Evolutionary conservation across 2,329 filamentous ascomycete genomes (phyloP), one percentile per base, ranked within the genome.

Genomic region (Amauroascus niger): DNA sequence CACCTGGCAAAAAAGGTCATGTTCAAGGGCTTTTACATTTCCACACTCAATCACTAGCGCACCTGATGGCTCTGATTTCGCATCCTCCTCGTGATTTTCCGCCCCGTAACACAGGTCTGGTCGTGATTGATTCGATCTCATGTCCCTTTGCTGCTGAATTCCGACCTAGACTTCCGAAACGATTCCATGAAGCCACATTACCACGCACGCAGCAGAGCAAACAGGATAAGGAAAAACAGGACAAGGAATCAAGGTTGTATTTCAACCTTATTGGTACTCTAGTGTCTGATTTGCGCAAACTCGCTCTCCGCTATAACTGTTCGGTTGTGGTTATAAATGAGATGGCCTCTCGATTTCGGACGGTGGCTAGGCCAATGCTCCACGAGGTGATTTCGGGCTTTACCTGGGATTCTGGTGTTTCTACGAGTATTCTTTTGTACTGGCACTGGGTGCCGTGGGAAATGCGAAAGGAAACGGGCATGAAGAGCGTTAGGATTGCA

Each of bases 71-170:
- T 9, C 72, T 95, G 28, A 73, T 94, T 41, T 78, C 83, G 49
- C 79, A 83, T 51, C 81, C 86, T n/a, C 80, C 82, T 1, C 63
- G 76, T 1, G 69, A 71, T 8, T 83, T 87, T 56, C 79, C 89
- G 47, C 80, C 85, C 1, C 55, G 67, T 22, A 74, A 76, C 28
- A 84, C 86, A 9, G 77, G 79, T 22, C 74, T 96, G 1, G 69
- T 96, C 35, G 75, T 96, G 11, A 74, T 96, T 58, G 88, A 94
- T 66, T 84, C 84, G 2, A 71, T 94, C 18, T 89, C 89, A 6
- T 81, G 82, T 6, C 75, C 93, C 24, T 76, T 96, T 55, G 86
- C 87, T 60, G 79, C 83, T 52, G 83, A 88, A 30, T 88, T 94
- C 56, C 87, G 87, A 16, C 83, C 14, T 60, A 65, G 56, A 68